Conservation (phyloP, 192 early-diverging fungal species). For the Backusella morwellensis region DNA sequence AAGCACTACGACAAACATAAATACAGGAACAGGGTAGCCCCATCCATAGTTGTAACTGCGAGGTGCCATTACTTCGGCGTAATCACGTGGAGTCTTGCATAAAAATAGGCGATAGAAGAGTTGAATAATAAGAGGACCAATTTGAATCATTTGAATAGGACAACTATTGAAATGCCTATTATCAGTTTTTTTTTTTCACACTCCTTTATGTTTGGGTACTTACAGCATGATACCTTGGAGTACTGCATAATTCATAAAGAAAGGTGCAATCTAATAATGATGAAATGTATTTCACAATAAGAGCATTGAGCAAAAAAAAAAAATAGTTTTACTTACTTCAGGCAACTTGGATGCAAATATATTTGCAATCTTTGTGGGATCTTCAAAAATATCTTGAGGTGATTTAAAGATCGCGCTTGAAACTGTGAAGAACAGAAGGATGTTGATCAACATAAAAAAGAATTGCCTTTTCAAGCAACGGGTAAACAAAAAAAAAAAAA, state of each 20-base stretch:
- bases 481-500: not conserved
- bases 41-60: slow-evolving; percentile 68
- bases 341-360: slow-evolving; percentile 66
- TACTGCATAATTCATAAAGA: slow-evolving; percentile 76
- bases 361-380: slow-evolving; percentile 59
- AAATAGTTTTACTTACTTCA: slow-evolving; percentile 25
- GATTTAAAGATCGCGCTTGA: slow-evolving; percentile 65
- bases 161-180: slow-evolving; percentile 28
- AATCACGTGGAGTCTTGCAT: slow-evolving; percentile 78
- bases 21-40: slow-evolving; percentile 66
- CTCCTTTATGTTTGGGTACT: not conserved
- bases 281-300: not conserved
- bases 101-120: slow-evolving; percentile 52
- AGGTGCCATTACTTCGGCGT: slow-evolving; percentile 70
- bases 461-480: slow-evolving; percentile 56
- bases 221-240: slow-evolving; percentile 67
- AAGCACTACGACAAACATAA: slow-evolving; percentile 71
- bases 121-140: slow-evolving; percentile 60
- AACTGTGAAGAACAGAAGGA: slow-evolving; percentile 74
- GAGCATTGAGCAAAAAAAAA: not conserved
- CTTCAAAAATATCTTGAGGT: slow-evolving; percentile 60
- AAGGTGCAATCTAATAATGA: slow-evolving; percentile 57
- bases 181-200: not conserved
- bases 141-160: slow-evolving; percentile 69
- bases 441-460: slow-evolving; percentile 74